Conservation (phyloP, 2,329 filamentous ascomycete species). For the Hypoxylon sp. region DNA sequence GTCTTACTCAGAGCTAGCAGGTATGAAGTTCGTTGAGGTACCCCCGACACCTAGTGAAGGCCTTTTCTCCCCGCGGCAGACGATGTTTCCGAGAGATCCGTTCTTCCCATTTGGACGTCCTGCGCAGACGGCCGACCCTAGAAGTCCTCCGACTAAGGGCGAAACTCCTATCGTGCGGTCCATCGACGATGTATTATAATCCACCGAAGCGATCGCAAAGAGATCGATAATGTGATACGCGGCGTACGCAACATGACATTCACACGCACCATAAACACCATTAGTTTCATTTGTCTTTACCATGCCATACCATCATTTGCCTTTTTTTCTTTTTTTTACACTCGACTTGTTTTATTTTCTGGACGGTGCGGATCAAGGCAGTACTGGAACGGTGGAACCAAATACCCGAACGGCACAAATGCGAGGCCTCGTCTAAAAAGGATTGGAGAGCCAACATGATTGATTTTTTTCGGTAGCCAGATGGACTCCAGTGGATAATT, state of each 20-base stretch:
- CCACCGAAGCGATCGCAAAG: conserved; percentile 2
- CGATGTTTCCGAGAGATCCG: conserved; percentile 68
- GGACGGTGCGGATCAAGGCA: conserved; percentile 43
- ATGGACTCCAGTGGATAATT: conserved; percentile 48
- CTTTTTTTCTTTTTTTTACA: conserved; percentile 41
- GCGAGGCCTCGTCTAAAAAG: conserved; percentile 37
- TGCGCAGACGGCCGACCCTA: conserved; percentile 72
- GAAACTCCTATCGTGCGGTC: conserved; percentile 82
- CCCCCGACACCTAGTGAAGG: conserved; percentile 67
- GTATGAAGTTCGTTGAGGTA: conserved; percentile 67
- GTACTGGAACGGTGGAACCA: conserved; percentile 51
- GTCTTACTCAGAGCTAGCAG: conserved; percentile 59
- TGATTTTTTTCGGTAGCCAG: conserved; percentile 41
- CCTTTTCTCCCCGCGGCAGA: conserved; percentile 68
- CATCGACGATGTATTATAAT: conserved; percentile 81
- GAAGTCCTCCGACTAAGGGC: conserved; percentile 81
- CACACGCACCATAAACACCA: conserved; percentile 21
- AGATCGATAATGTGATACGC: conserved; percentile 31
- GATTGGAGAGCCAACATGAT: conserved; percentile 32
- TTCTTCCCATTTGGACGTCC: conserved; percentile 68
- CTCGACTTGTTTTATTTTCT: conserved; percentile 40
- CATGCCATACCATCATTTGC: conserved; percentile 43
- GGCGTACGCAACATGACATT: conserved; percentile 36
- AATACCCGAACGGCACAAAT: conserved; percentile 51
- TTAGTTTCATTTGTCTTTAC: conserved; percentile 40